A percentile compares a stretch with the other conserved stretches of the same genome.
phyloP scores from a whole-genome alignment of 768 basidiomycete species.

The Stropharia rugosoannulata region DNA sequence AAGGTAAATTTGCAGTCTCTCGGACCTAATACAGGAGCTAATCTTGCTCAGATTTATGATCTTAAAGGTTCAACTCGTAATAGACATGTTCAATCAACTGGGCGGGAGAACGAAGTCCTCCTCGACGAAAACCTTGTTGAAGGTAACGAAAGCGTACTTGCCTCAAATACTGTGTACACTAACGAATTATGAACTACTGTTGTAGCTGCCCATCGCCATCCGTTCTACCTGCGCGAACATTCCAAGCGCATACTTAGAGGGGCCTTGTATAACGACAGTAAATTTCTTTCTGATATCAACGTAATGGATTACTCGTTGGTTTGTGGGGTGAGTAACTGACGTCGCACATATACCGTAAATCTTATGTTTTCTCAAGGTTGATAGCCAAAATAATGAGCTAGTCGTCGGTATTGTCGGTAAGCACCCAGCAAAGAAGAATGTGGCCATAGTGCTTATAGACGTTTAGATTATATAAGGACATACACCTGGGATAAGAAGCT shows the following conservation, averaged over 20 bases:
- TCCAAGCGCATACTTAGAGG: conserved; percentile 90
- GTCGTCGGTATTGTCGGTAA: conserved; percentile 95
- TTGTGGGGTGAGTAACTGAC: conserved; percentile 54
- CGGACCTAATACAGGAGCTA: conserved; percentile 35
- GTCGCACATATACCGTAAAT: neutral
- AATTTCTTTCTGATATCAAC: conserved; percentile 90
- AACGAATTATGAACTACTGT: no score
- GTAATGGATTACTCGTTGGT: conserved; percentile 98
- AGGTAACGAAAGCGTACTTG: conserved; percentile 39
- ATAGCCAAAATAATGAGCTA: conserved; percentile 83
- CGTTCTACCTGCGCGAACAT: conserved; percentile 95
- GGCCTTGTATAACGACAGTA: conserved; percentile 92
- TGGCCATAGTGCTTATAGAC: neutral
- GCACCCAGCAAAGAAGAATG: conserved; percentile 23
- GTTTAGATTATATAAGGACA: conserved; percentile 86
- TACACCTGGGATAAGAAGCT: conserved; percentile 99
- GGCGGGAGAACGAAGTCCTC: conserved; percentile 89
- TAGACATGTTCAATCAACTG: conserved; percentile 88
- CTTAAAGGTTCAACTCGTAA: conserved; percentile 95
- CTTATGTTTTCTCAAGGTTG: conserved; percentile 50
- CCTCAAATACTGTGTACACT: neutral
- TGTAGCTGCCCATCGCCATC: conserved; percentile 78
- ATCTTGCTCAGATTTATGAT: conserved; percentile 77
- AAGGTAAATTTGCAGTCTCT: conserved; percentile 48
- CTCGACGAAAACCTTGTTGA: conserved; percentile 96